Conservation (phyloP, 2,329 filamentous ascomycete genomes). For the Phoma sp. region DNA sequence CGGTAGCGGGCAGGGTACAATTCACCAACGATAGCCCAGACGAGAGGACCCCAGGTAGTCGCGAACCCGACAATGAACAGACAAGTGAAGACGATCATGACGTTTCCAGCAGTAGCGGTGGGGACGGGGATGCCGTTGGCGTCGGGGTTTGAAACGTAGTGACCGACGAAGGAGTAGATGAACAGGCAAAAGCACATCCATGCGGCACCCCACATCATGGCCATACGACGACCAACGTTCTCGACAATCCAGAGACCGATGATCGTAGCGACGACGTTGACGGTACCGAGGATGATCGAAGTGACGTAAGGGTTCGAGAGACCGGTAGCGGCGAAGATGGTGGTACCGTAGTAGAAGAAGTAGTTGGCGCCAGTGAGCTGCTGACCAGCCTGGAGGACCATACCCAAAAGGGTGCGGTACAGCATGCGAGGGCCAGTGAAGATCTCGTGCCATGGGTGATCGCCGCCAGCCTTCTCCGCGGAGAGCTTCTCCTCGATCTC, state of each 20-base stretch:
- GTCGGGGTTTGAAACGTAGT: slow-evolving; percentile 48
- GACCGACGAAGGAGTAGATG: slow-evolving; percentile 58
- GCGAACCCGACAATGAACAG: slow-evolving; percentile 72
- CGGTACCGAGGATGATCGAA: slow-evolving; percentile 58
- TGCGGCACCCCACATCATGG: slow-evolving; percentile 55
- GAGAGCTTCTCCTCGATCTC: slow-evolving; percentile 66
- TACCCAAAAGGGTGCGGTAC: slow-evolving; percentile 69
- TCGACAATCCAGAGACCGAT: slow-evolving; percentile 57
- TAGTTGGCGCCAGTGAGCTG: slow-evolving; percentile 74
- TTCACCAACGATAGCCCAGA: slow-evolving; percentile 74
- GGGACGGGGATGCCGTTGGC: slow-evolving; percentile 35
- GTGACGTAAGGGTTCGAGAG: slow-evolving; percentile 56
- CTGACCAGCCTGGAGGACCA: slow-evolving; percentile 70
- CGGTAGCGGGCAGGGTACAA: slow-evolving; percentile 69
- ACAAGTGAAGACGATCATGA: slow-evolving; percentile 73
- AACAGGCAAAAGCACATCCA: slow-evolving; percentile 67
- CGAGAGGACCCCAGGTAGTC: slow-evolving; percentile 73
- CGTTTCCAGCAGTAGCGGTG: slow-evolving; percentile 59
- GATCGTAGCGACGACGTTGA: slow-evolving; percentile 59
- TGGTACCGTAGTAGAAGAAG: slow-evolving; percentile 65
- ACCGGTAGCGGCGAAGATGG: slow-evolving; percentile 54
- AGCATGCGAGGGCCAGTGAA: slow-evolving; percentile 72
- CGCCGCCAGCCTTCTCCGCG: slow-evolving; percentile 54
- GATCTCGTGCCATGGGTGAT: slow-evolving; percentile 62
- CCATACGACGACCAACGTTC: slow-evolving; percentile 55